These are phyloP conservation scores for Fusarium buxicola DNA, from an alignment of 2,329 filamentous ascomycete genomes.

Conservation along the genomic window DNA sequence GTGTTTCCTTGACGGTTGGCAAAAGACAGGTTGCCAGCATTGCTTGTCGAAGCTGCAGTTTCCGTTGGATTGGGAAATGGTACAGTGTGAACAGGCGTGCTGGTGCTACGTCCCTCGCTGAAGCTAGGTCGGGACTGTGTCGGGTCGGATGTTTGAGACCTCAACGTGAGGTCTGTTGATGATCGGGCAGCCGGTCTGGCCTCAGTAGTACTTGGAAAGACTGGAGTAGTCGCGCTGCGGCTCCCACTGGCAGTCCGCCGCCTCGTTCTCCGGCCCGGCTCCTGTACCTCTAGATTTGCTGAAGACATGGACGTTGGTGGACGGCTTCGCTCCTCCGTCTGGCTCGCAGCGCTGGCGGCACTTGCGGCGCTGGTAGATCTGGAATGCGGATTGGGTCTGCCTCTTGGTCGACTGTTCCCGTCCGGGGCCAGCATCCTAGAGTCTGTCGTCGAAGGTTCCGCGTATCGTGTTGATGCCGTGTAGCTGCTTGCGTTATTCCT, in stretches of 20 bases:
- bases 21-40: conserved; percentile 50
- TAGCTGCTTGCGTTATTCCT: conserved; percentile 55
- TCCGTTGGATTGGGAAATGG: conserved; percentile 41
- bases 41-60: conserved; percentile 24
- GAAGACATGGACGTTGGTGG: conserved; percentile 55
- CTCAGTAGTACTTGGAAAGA: conserved; percentile 56
- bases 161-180: conserved; percentile 70
- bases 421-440: conserved; percentile 46
- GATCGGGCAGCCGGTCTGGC: conserved; percentile 68
- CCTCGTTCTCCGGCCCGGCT: conserved; percentile 50
- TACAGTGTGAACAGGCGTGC: conserved; percentile 50
- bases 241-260: conserved; percentile 65
- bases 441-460: conserved; percentile 41
- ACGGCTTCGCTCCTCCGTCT: conserved; percentile 62
- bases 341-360: conserved; percentile 56
- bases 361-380: conserved; percentile 58
- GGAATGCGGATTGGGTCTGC: conserved; percentile 57
- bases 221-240: conserved; percentile 66
- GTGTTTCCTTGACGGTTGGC: conserved; percentile 50
- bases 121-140: conserved; percentile 54
- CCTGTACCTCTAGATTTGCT: conserved; percentile 49
- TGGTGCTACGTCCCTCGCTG: conserved; percentile 57
- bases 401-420: conserved; percentile 42
- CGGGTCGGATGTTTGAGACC: conserved; percentile 55
- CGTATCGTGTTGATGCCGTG: conserved; percentile 52